Conservation (phyloP, 2,329 filamentous ascomycete genomes). For the Neonectria faginata region DNA sequence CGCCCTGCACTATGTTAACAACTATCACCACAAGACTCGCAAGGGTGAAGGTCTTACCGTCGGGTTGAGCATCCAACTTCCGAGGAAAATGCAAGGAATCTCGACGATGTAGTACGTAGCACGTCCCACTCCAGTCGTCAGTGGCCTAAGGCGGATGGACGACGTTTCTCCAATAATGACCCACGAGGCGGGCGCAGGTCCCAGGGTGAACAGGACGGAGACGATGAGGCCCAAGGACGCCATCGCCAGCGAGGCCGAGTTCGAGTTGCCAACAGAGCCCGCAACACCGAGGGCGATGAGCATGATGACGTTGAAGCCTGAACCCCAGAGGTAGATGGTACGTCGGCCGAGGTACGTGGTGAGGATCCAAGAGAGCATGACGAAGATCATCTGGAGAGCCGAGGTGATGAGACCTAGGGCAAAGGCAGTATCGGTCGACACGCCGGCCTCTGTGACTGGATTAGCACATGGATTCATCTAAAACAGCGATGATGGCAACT, state of each 20-base stretch:
- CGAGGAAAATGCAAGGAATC: conserved; percentile 74
- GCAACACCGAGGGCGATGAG: conserved; percentile 70
- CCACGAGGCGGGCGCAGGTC: conserved; percentile 73
- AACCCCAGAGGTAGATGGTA: conserved; percentile 73
- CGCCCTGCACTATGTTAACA: conserved; percentile 50
- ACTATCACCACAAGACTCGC: not conserved
- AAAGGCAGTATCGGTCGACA: conserved; percentile 66
- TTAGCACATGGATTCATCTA: conserved; percentile 7
- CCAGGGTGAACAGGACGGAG: conserved; percentile 72
- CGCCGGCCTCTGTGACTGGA: conserved; percentile 67
- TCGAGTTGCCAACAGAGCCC: conserved; percentile 59
- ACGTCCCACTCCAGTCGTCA: conserved; percentile 75
- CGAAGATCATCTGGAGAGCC: conserved; percentile 69
- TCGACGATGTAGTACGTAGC: conserved; percentile 72
- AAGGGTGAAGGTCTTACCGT: conserved; percentile 48
- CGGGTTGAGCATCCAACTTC: conserved; percentile 71
- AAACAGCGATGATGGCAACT: conserved; percentile 28
- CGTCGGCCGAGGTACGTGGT: conserved; percentile 73
- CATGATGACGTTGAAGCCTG: conserved; percentile 63
- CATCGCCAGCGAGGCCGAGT: conserved; percentile 62
- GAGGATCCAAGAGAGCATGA: conserved; percentile 76
- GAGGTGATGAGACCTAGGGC: conserved; percentile 74
- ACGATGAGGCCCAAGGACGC: conserved; percentile 73
- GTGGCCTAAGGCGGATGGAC: conserved; percentile 70
- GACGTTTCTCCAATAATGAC: conserved; percentile 77